A percentile compares a stretch with the other conserved stretches of the same genome.
phyloP scores from a whole-genome alignment of 1,284 basidiomycete genomes.

The Phaffia rhodozyma region DNA sequence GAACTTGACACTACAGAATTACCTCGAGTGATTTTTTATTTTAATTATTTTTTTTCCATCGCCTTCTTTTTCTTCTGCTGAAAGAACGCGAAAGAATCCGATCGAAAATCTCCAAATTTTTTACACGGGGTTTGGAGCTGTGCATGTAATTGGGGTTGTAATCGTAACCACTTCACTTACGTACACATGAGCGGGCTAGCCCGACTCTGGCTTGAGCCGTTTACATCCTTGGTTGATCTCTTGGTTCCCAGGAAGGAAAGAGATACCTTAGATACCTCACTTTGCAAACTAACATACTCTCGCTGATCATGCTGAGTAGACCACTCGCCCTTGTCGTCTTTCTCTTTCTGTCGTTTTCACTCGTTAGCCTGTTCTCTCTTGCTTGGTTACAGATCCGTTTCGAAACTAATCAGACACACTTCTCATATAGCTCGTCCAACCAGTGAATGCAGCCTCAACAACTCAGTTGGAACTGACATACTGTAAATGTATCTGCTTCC shows the following conservation, averaged over 20 bases:
- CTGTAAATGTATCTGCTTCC: constrained; percentile 1
- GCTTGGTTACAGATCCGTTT: no score
- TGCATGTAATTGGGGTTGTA: background rate
- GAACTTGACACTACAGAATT: constrained; percentile 4
- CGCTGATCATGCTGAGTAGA: no score
- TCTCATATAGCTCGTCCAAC: background rate
- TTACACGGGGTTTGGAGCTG: constrained; percentile 19
- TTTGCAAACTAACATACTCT: no score
- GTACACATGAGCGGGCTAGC: no score
- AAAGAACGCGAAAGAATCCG: constrained; percentile 46
- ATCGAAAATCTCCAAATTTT: constrained; percentile 43
- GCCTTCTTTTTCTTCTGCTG: background rate
- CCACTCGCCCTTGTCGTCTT: no score
- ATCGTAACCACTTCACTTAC: background rate
- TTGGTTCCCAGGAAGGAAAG: no score
- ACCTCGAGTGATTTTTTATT: background rate
- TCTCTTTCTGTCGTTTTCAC: no score
- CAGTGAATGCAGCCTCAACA: background rate
- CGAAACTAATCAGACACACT: no score
- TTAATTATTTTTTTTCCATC: background rate
- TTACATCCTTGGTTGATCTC: no score
- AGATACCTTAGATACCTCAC: no score
- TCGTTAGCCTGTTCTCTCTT: no score
- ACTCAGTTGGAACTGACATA: background rate
- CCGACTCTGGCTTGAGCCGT: no score